These are phyloP conservation scores for Nemania diffusa DNA, from an alignment of 2,329 filamentous ascomycete genomes.

Conservation along the genomic window DNA sequence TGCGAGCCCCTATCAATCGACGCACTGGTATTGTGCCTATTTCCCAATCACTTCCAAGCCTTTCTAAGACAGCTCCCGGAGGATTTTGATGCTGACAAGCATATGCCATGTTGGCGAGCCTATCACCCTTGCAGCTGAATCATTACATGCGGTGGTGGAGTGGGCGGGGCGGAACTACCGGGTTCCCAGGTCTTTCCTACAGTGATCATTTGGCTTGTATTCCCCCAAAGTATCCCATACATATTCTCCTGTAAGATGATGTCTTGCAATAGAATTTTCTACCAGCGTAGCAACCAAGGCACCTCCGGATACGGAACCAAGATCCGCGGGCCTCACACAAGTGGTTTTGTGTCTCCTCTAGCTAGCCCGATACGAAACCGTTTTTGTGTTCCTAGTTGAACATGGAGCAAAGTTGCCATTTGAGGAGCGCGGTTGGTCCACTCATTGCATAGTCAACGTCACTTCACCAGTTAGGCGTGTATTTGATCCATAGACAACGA, in stretches of 20 bases:
- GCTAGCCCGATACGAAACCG: not conserved
- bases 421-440: not conserved
- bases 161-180: slow-evolving; percentile 15
- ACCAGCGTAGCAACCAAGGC: slow-evolving; percentile 1
- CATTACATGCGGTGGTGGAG: slow-evolving; percentile 18
- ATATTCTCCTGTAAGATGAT: not conserved
- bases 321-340: slow-evolving; percentile 6
- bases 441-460: slow-evolving; percentile 11
- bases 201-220: slow-evolving; percentile 1
- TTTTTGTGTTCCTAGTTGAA: not conserved
- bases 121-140: slow-evolving; percentile 32
- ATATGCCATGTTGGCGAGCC: slow-evolving; percentile 15
- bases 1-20: not conserved
- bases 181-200: slow-evolving; percentile 12
- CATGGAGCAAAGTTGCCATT: not conserved
- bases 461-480: slow-evolving; percentile 1
- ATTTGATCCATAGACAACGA: not conserved
- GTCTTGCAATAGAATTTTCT: slow-evolving; percentile 15
- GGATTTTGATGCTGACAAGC: slow-evolving; percentile 5
- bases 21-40: not conserved
- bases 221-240: not conserved
- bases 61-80: slow-evolving; percentile 1
- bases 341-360: slow-evolving; percentile 4
- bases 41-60: not conserved
- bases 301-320: not conserved